Conservation (phyloP, 257 asterid genomes). For the Asclepias syriaca region DNA sequence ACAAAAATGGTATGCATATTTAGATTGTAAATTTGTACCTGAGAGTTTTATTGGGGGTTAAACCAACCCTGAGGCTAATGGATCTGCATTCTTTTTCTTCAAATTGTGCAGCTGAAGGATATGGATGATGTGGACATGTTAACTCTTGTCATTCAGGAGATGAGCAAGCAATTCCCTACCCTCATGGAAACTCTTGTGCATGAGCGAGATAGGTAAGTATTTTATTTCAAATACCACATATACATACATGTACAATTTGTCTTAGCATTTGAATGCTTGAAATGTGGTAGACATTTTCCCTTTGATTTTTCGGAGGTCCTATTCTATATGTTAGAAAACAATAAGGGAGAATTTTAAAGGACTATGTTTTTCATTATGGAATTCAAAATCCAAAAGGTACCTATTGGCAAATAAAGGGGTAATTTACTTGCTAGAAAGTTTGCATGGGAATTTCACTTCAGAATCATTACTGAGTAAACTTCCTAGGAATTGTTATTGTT, state of each 20-base stretch:
- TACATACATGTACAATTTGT: neutral
- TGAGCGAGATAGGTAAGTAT: constrained; percentile 84
- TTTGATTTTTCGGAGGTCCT: neutral
- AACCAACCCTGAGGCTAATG: neutral
- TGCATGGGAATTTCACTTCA: neutral
- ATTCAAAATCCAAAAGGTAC: neutral
- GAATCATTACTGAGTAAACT: neutral
- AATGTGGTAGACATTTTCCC: neutral
- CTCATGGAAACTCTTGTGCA: constrained; percentile 92
- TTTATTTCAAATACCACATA: constrained; percentile 2
- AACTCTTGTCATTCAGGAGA: constrained; percentile 86
- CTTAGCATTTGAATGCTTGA: neutral
- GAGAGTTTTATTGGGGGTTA: neutral
- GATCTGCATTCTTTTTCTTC: constrained; percentile 8
- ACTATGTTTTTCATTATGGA: neutral
- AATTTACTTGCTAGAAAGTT: neutral
- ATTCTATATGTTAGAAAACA: neutral
- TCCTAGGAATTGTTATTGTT: neutral
- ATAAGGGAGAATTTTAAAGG: too few relatives aligned
- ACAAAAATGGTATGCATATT: constrained; percentile 48
- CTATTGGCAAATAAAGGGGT: neutral
- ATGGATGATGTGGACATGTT: constrained; percentile 93
- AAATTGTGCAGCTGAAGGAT: constrained; percentile 74
- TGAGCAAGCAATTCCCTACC: constrained; percentile 88
- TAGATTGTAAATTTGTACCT: constrained; percentile 14